Evolutionary conservation across 1,284 basidiomycete genomes (phyloP), one percentile per base, ranked within the genome.

Genomic region (Irpex sp.): DNA sequence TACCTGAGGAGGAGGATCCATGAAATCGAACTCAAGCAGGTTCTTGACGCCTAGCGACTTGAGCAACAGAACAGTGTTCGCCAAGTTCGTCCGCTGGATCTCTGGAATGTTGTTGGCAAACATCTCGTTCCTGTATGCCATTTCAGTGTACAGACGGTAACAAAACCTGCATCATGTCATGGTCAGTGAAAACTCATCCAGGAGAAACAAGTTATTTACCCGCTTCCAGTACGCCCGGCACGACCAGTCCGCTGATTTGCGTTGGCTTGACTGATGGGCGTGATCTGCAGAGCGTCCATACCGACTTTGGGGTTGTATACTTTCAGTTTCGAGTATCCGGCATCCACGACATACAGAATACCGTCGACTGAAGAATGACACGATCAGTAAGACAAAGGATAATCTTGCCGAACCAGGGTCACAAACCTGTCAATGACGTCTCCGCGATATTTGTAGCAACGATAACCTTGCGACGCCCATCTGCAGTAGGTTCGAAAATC

Each of bases 11-110:
- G 97, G 97, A 1, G 97, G 96, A 73, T 99, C 97, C 97, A 99
- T 98, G 74, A 99, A 99, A 76, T 98, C 97, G 73, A 99, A 99
- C 76, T 96, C 94, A 65, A 99, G 88, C 19, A 99, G 79, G 75
- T 99, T 95, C 75, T 99, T 99, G 77, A 99, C 90, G 26, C 97
- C 97, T 89, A 99, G 96, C 0, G 97, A 97, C 74, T 99, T 99
- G 65, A 99, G 83, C 73, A 96, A 89, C 13, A 99, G 78, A 69
- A 99, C 98, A 0, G 96, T 98, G 57, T 92, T 88, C 1, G 96
- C 89, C 64, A 99, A 78, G 76, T 98, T 98, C 65, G 96, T 96
- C 26, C 97, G 86, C 76, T 98, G 97, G 67, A 99, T 98, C 76
- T 99, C 97, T 1, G 97, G 97, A 64, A 98, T 97, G 17, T 94